A percentile compares a stretch with the other conserved stretches of the same genome.
Evolutionary conservation across 1,284 basidiomycete genomes (phyloP).

Genomic region (Omphalotus olearius): DNA sequence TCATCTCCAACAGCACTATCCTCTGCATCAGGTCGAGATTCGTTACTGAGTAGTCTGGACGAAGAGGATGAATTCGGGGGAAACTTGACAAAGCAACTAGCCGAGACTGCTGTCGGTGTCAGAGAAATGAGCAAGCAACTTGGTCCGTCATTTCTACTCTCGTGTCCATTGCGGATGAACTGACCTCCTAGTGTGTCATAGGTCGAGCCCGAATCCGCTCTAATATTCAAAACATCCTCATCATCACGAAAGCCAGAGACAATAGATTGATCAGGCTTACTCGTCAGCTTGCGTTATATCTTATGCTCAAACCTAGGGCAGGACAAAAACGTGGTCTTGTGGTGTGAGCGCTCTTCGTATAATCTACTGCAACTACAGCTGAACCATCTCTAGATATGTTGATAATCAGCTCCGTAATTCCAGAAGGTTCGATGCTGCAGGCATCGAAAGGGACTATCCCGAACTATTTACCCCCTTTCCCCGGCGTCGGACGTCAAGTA

Average conservation of each 20-base stretch:
- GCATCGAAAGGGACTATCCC: constrained; percentile 84
- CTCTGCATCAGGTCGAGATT: constrained; percentile 18
- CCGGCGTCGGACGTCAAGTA: constrained; percentile 68
- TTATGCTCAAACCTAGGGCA: constrained; percentile 77
- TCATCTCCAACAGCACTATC: constrained; percentile 14
- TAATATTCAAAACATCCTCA: constrained; percentile 89
- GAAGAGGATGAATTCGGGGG: constrained; percentile 63
- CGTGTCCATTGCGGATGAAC: constrained; percentile 12
- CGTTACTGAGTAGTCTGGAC: constrained; percentile 20
- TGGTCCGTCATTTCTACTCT: constrained; percentile 49
- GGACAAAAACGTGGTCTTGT: constrained; percentile 66
- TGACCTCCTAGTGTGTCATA: constrained; percentile 28
- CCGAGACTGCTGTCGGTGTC: constrained; percentile 95
- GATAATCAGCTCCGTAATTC: constrained; percentile 91
- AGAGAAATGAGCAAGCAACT: constrained; percentile 99
- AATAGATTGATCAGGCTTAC: constrained; percentile 96
- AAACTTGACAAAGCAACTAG: constrained; percentile 88
- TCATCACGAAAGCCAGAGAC: constrained; percentile 98
- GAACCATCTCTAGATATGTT: constrained; percentile 66
- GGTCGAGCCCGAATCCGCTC: constrained; percentile 90
- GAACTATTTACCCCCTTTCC: constrained; percentile 83
- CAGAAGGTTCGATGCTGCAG: constrained; percentile 91
- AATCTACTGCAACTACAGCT: constrained; percentile 13
- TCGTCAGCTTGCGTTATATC: constrained; percentile 89
- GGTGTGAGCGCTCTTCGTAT: constrained; percentile 46